Evolutionary conservation across 805 yeast genomes (phyloP), one percentile per base, ranked within the genome.

Genomic region (Starmera caribaea): DNA sequence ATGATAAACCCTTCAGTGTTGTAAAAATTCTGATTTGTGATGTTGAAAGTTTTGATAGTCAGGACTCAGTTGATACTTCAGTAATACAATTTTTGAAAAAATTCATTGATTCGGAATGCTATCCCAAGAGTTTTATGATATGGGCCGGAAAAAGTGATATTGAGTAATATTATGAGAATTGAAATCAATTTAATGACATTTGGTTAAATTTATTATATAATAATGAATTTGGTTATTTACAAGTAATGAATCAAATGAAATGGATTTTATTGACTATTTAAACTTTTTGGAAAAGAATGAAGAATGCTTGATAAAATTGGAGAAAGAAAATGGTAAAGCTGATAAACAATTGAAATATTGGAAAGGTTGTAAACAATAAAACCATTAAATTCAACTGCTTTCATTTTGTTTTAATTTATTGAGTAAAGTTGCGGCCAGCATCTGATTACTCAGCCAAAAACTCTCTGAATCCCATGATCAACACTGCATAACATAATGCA

Each of bases 11-110:
- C 1, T 61, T 75, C 1, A 71, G 81, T 2, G 44, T 79, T 21
- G 74, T 84, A 1, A 69, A 80, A 0, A 59, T 77, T 3, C 48
- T 78, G 41, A 74, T 74, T 50, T 62, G 58, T 33, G 55, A 53
- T 15, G 45, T 50, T 9, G 28, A 34, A 3, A 39, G 53, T 2
- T 47, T 38, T 3, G 54, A 51, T 17, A 50, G 49, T 11, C n/a
- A n/a, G n/a, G n/a, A 53, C n/a, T 30, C 45, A 15, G n/a, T n/a
- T n/a, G n/a, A n/a, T n/a, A 37, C 41, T 3, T 42, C 61, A 7
- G 47, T 47, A 10, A 36, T 66, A 11, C 39, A 44, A 16, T 50
- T 51, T 31, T 37, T 68, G 27, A 73, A 69, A 13, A 35, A 73
- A 1, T 55, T 59, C 27, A 42, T 44, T 5, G 53, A 56, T n/a